Percentiles rank a stretch among this genome's conserved stretches.
These are phyloP conservation scores for Cladosporium cucumerinum DNA, from an alignment of 2,329 filamentous ascomycete species.

Conservation along the genomic window DNA sequence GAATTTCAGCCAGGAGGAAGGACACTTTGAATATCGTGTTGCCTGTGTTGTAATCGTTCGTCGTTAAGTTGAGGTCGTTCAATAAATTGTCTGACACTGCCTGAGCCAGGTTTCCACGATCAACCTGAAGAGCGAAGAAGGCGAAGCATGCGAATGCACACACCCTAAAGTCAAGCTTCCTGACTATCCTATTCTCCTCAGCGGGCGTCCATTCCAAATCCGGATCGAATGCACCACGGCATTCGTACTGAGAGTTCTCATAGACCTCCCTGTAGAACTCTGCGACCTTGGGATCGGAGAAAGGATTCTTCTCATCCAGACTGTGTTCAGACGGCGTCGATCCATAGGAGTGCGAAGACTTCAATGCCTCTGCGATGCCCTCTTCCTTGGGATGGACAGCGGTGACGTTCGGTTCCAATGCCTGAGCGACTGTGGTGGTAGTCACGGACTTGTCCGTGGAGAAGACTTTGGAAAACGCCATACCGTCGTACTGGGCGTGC, in stretches of 20 bases:
- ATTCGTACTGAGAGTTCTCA: constrained; percentile 52
- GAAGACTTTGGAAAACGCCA: constrained; percentile 1
- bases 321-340: not conserved
- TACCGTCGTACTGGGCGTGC: not conserved
- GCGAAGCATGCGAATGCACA: constrained; percentile 25
- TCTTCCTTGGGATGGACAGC: not conserved
- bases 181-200: constrained; percentile 41
- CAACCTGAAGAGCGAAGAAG: constrained; percentile 21
- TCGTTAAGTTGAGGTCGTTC: constrained; percentile 41
- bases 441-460: constrained; percentile 1
- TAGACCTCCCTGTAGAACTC: constrained; percentile 55
- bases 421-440: not conserved
- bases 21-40: constrained; percentile 43
- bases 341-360: not conserved
- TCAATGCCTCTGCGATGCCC: not conserved
- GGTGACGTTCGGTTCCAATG: constrained; percentile 5
- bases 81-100: constrained; percentile 26
- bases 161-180: constrained; percentile 26
- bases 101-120: constrained; percentile 12
- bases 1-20: constrained; percentile 47
- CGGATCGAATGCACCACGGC: constrained; percentile 48
- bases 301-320: constrained; percentile 31
- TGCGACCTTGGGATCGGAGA: constrained; percentile 51
- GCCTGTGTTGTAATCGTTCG: constrained; percentile 44
- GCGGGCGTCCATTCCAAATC: constrained; percentile 43